These are phyloP conservation scores for Wickerhamomyces bovis DNA, from an alignment of 805 yeast species.

Conservation along the genomic window DNA sequence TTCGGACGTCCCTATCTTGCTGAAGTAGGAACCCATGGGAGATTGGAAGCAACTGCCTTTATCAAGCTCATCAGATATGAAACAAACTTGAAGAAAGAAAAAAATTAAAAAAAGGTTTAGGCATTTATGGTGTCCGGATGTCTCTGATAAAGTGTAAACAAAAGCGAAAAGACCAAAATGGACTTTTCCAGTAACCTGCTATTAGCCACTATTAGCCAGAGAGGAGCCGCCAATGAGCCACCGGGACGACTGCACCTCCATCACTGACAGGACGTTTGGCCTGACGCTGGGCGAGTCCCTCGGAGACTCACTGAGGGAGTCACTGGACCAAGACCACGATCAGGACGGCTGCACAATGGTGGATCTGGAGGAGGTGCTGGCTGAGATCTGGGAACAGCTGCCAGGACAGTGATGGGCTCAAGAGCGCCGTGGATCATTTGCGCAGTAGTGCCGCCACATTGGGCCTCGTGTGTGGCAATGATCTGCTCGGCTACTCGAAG, in stretches of 20 bases:
- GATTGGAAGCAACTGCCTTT: too few species aligned
- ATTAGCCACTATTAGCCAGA: background rate
- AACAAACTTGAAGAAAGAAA: background rate
- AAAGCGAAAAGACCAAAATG: background rate
- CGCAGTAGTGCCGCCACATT: constrained; percentile 5
- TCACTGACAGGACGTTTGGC: constrained; percentile 18
- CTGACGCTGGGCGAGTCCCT: constrained; percentile 15
- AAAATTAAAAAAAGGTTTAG: background rate
- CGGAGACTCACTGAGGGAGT: too few species aligned
- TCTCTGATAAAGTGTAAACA: background rate
- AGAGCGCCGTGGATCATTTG: background rate
- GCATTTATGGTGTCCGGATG: constrained; percentile 9
- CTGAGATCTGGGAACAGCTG: background rate
- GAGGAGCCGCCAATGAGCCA: background rate
- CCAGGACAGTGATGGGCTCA: background rate
- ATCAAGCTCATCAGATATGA: too few species aligned
- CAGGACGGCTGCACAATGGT: constrained; percentile 12
- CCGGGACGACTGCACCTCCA: constrained; percentile 13
- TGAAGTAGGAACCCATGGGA: background rate
- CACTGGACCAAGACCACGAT: background rate
- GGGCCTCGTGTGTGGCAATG: constrained; percentile 12
- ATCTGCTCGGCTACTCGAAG: background rate
- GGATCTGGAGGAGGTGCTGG: background rate
- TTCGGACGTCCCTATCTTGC: background rate
- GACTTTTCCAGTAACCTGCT: too few species aligned